phyloP scores from a whole-genome alignment of 768 basidiomycete species.

The Mycena sanguinolenta region DNA sequence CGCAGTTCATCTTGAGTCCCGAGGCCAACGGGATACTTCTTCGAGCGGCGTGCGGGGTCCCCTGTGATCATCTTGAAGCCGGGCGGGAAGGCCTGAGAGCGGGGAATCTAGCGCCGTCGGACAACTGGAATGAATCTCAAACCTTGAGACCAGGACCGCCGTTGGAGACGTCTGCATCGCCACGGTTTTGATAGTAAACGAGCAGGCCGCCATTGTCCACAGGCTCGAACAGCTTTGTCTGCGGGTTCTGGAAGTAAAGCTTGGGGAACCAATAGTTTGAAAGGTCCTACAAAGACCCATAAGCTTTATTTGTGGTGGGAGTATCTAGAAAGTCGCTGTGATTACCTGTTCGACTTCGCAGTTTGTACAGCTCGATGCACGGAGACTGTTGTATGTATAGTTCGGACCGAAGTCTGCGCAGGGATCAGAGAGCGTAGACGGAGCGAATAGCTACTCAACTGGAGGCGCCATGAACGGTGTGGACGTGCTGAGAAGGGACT shows the following conservation, averaged over 20 bases:
- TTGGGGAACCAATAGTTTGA: conserved; percentile 61
- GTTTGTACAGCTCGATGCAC: conserved; percentile 53
- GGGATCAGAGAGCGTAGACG: not conserved
- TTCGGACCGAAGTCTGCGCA: conserved; percentile 50
- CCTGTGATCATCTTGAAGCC: conserved; percentile 61
- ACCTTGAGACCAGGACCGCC: conserved; percentile 53
- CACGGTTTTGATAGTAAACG: conserved; percentile 60
- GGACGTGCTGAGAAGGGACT: conserved; percentile 55
- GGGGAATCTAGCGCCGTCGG: not conserved
- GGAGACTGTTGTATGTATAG: conserved; percentile 50
- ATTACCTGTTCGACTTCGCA: conserved; percentile 51
- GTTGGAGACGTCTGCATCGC: conserved; percentile 51
- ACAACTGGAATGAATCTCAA: not conserved
- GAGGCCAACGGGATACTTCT: conserved; percentile 72
- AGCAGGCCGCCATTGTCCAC: conserved; percentile 55
- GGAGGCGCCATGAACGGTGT: conserved; percentile 56
- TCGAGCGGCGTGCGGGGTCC: conserved; percentile 70
- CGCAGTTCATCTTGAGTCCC: conserved; percentile 57
- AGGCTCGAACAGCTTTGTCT: conserved; percentile 51
- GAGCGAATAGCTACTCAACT: conserved; percentile 41
- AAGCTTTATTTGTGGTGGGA: not conserved
- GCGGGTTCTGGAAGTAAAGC: conserved; percentile 57
- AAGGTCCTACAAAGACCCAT: conserved; percentile 43
- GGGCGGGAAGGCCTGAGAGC: conserved; percentile 53
- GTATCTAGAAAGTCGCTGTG: not conserved